Conservation (phyloP, 768 basidiomycete species). For the Scleroderma bovista region DNA sequence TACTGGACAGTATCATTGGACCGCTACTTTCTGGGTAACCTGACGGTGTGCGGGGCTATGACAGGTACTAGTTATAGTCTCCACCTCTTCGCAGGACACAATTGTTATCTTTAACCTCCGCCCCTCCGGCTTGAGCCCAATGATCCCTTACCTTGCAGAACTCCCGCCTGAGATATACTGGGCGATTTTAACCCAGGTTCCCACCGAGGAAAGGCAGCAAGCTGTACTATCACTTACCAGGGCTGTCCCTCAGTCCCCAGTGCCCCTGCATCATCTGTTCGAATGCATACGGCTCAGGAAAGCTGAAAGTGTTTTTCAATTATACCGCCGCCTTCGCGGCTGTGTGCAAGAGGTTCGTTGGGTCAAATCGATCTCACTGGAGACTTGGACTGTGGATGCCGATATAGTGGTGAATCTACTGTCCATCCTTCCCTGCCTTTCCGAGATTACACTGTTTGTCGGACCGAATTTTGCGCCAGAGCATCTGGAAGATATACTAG, state of each 20-base stretch:
- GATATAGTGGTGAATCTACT: constrained; percentile 71
- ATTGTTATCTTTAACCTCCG: no score
- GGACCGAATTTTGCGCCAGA: constrained; percentile 79
- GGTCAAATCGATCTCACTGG: constrained; percentile 47
- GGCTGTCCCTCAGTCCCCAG: constrained; percentile 55
- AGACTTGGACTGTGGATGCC: constrained; percentile 69
- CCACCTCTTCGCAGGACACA: no score
- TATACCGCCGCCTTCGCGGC: constrained; percentile 52
- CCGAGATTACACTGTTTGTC: constrained; percentile 54
- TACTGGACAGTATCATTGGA: constrained; percentile 28
- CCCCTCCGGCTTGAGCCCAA: no score
- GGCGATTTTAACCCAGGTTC: constrained; percentile 49
- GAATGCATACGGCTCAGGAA: constrained; percentile 46
- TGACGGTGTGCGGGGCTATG: no score
- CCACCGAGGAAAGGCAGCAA: constrained; percentile 40
- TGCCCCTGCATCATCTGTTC: constrained; percentile 57
- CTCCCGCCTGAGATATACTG: constrained; percentile 68
- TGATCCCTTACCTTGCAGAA: constrained; percentile 19
- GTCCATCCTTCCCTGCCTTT: constrained; percentile 45
- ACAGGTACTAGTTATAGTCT: no score
- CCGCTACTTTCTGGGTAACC: constrained; percentile 13
- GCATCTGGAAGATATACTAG: constrained; percentile 67
- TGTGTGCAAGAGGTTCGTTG: constrained; percentile 28
- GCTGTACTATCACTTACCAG: constrained; percentile 55
- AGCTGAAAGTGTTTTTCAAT: constrained; percentile 45